phyloP scores from a whole-genome alignment of 192 early-diverging fungal genomes.

The Coemansia sp. region DNA sequence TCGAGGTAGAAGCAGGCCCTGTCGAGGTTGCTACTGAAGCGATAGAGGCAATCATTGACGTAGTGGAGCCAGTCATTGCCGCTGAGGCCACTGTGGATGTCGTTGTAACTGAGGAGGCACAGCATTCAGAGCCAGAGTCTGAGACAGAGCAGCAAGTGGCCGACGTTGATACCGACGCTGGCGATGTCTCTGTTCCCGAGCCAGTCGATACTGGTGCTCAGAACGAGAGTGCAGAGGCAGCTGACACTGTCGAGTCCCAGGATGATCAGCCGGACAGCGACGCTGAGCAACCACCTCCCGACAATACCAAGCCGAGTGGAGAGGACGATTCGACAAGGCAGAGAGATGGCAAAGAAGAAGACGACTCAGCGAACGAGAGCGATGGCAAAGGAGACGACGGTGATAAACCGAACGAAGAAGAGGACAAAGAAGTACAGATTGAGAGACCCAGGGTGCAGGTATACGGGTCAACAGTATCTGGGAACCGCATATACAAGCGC shows the following conservation, averaged over 20 bases:
- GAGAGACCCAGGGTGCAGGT: conserved; percentile 50
- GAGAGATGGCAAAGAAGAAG: not conserved
- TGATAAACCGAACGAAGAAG: conserved; percentile 2
- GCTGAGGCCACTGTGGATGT: not conserved
- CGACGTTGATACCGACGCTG: not conserved
- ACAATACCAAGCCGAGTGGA: not conserved
- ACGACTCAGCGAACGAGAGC: not conserved
- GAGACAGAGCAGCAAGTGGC: not conserved
- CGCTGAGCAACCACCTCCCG: not conserved
- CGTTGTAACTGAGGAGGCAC: not conserved
- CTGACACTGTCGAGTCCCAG: not conserved
- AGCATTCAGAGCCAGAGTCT: not conserved
- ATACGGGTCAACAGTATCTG: conserved; percentile 53
- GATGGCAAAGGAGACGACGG: not conserved
- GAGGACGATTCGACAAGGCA: not conserved
- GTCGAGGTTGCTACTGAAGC: not conserved
- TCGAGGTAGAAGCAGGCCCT: not conserved
- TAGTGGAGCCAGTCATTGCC: not conserved
- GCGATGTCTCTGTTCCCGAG: not conserved
- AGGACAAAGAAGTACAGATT: conserved; percentile 8
- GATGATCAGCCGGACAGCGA: not conserved
- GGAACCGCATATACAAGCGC: conserved; percentile 53
- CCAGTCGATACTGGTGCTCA: not conserved
- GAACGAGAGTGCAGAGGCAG: not conserved
- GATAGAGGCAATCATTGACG: not conserved